These are phyloP conservation scores for Metschnikowia vanudenii DNA, from an alignment of 805 yeast genomes.

Conservation along the genomic window DNA sequence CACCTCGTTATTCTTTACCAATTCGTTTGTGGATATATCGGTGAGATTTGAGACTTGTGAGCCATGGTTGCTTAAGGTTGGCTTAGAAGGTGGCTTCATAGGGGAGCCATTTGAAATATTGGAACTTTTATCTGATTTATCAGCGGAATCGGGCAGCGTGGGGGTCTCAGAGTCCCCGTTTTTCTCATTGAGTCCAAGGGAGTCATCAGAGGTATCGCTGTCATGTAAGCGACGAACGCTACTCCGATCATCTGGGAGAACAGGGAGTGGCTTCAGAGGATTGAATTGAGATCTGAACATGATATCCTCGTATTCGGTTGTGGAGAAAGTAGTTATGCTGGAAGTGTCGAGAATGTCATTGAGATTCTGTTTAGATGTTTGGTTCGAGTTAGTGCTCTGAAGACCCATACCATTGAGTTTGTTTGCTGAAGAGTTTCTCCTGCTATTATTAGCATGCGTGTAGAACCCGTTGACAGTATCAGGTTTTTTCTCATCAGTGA, in stretches of 20 bases:
- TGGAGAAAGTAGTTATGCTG: conserved; percentile 36
- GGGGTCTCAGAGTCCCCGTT: neutral
- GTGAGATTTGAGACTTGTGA: conserved; percentile 2
- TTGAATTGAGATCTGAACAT: conserved; percentile 39
- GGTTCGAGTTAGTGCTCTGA: neutral
- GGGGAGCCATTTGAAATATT: neutral
- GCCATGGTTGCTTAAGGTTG: conserved; percentile 4
- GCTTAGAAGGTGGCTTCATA: neutral
- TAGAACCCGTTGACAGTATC: neutral
- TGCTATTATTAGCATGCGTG: neutral
- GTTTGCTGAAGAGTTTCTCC: neutral
- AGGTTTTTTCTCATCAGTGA: neutral
- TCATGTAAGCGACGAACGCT: neutral
- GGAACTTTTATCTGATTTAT: neutral
- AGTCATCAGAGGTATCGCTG: neutral
- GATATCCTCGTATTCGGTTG: conserved; percentile 38
- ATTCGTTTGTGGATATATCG: conserved; percentile 24
- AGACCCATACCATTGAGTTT: neutral
- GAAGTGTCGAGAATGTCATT: conserved; percentile 8
- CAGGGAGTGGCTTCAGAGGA: conserved; percentile 16
- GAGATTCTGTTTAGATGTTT: conserved; percentile 3
- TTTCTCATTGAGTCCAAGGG: conserved; percentile 5
- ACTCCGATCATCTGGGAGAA: conserved; percentile 2
- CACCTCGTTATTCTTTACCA: conserved; percentile 36
- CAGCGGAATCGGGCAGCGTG: conserved; percentile 5